Conservation (phyloP, 768 basidiomycete genomes). For the Pisolithus albus region DNA sequence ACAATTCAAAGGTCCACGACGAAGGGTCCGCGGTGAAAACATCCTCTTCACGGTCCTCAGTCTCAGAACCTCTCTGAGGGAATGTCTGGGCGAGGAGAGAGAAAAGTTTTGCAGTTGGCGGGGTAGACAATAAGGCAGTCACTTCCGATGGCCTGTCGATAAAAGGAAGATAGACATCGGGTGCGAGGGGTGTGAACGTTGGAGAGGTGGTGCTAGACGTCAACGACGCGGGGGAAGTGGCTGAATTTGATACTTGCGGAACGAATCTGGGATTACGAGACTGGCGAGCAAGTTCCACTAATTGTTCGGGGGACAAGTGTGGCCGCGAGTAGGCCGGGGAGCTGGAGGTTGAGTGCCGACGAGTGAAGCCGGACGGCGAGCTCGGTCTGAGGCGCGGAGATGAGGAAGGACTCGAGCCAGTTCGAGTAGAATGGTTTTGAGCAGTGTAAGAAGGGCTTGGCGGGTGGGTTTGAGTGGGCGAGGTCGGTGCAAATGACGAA, state of each 20-base stretch:
- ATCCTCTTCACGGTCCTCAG: slow-evolving; percentile 25
- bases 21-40: slow-evolving; percentile 47
- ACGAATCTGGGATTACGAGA: slow-evolving; percentile 40
- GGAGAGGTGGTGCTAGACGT: slow-evolving; percentile 26
- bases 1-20: slow-evolving; percentile 66
- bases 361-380: slow-evolving; percentile 33
- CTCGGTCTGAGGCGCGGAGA: slow-evolving; percentile 45
- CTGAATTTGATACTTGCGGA: slow-evolving; percentile 4
- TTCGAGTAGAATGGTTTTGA: slow-evolving; percentile 26
- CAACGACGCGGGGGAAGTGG: slow-evolving; percentile 12
- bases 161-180: slow-evolving; percentile 79
- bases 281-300: slow-evolving; percentile 64
- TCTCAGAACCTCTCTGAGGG: slow-evolving; percentile 26
- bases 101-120: slow-evolving; percentile 65
- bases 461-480: slow-evolving; percentile 15
- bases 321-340: slow-evolving; percentile 36
- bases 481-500: slow-evolving; percentile 45
- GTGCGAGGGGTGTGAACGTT: slow-evolving; percentile 69
- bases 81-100: slow-evolving; percentile 70
- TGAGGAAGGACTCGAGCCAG: slow-evolving; percentile 27
- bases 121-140: slow-evolving; percentile 51
- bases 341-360: slow-evolving; percentile 26
- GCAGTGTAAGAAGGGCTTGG: slow-evolving; percentile 20
- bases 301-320: slow-evolving; percentile 63
- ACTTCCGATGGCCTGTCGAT: slow-evolving; percentile 79